Evolutionary conservation across 768 basidiomycete genomes (phyloP), one percentile per base, ranked within the genome.

Genomic region (Lentinus brumalis): DNA sequence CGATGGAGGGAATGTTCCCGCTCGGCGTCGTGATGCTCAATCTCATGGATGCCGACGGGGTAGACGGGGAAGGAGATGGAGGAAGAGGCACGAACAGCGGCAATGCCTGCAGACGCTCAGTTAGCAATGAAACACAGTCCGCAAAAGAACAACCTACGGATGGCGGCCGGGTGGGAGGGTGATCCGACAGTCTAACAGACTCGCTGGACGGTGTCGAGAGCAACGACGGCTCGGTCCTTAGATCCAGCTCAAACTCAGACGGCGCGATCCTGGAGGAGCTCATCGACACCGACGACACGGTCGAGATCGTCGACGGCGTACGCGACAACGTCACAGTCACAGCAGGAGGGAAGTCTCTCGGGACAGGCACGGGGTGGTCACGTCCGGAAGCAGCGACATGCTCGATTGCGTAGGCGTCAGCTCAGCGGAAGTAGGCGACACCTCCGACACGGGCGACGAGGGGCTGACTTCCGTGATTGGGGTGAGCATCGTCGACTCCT

Each of bases 151-250:
- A 51, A 44, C 74, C 39, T 67, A 76, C 76, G 46, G 72, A 64
- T 63, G 66, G 66, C 30, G 63, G 57, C 30, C 70, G 61, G 16
- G 70, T 60, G 16, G 71, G 62, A 12, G 60, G 47, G 32, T 49
- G 63, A 1, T 42, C 49, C n/a, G 61, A 47, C 15, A 57, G 50
- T 54, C 54, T 53, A 6, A 59, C 41, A 9, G 71, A 66, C 26
- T 66, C 60, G 7, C 72, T 62, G 18, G 65, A 69, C 41, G 75
- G 74, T 3, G 81, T 83, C 11, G 84, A 79, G 18, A 89, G 71
- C 31, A 89, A 71, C 1, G 86, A 83, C 6, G 87, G 85, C 63
- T 79, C 79, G 2, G 86, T 87, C 5, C 83, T 79, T 16, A 77
- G 67, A n/a, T 80, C 77, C 47, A 68, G 62, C 61, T 67, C 62